phyloP scores from a whole-genome alignment of 495 filamentous ascomycete genomes.

The Beverwykella pulmonaria region DNA sequence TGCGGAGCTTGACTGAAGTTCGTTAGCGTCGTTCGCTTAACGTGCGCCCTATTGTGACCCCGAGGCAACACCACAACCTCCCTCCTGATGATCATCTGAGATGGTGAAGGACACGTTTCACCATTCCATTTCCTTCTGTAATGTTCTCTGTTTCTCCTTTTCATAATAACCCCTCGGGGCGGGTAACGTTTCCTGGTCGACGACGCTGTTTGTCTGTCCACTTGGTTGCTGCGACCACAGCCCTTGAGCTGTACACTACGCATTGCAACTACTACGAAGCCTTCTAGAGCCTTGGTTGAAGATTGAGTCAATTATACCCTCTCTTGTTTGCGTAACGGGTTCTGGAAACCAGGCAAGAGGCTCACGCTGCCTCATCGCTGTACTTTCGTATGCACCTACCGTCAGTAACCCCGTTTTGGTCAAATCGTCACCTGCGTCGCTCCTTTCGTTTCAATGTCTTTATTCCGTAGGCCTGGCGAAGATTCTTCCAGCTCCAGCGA shows the following conservation, averaged over 20 bases:
- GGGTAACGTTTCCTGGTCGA: not conserved
- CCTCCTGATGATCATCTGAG: not conserved
- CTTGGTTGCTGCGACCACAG: not conserved
- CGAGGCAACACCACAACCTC: constrained; percentile 14
- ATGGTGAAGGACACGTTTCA: constrained; percentile 24
- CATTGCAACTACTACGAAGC: not conserved
- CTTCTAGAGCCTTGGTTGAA: not conserved
- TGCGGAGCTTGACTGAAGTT: too few relatives aligned
- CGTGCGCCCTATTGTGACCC: not conserved
- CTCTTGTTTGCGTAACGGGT: not conserved
- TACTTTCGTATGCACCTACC: not conserved
- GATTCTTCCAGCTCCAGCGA: constrained; percentile 10
- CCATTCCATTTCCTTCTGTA: constrained; percentile 15
- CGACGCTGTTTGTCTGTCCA: not conserved
- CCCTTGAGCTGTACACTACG: not conserved
- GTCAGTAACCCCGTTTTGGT: not conserved
- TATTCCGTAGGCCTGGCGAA: constrained; percentile 30
- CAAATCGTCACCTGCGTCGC: not conserved
- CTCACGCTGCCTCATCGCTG: not conserved
- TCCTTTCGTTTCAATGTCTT: constrained; percentile 16
- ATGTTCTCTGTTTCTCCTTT: constrained; percentile 18
- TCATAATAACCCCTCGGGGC: not conserved
- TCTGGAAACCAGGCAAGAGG: not conserved
- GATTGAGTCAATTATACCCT: too few relatives aligned
- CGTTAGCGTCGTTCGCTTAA: not conserved